Percentiles rank a stretch among this genome's conserved stretches.
Evolutionary conservation across 202 grass and related monocot species (phyloP).

Genomic region (Carex sylvatica): DNA sequence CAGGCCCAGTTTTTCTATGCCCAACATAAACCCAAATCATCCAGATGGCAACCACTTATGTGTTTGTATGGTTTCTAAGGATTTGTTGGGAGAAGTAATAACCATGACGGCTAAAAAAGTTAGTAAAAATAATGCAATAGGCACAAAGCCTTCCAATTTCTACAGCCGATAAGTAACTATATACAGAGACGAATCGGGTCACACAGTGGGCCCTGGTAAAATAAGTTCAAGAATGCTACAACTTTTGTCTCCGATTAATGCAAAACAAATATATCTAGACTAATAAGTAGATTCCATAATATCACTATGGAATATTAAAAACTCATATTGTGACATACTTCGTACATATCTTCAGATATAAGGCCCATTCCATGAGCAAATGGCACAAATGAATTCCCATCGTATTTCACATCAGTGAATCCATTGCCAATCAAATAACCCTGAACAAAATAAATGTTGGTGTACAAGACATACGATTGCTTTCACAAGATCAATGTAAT

Average conservation of each 20-base stretch:
- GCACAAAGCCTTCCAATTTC: neutral
- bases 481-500: neutral
- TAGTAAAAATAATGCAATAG: neutral
- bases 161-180: neutral
- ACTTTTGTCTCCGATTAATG: neutral
- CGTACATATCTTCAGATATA: constrained; percentile 59
- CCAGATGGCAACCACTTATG: neutral
- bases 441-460: constrained; percentile 24
- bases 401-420: constrained; percentile 42
- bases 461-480: neutral
- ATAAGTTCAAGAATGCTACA: neutral
- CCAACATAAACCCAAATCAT: neutral
- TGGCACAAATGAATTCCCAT: constrained; percentile 77
- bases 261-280: neutral
- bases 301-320: neutral
- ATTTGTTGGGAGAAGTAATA: neutral
- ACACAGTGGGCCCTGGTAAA: neutral
- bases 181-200: neutral
- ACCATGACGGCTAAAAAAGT: neutral
- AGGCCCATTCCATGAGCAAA: constrained; percentile 85
- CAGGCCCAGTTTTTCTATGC: neutral
- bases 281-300: neutral
- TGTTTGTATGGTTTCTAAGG: neutral
- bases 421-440: constrained; percentile 89
- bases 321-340: constrained; percentile 36